Evolutionary conservation across 2,329 filamentous ascomycete species (phyloP), one percentile per base, ranked within the genome.

Genomic region (Fusarium sp.): DNA sequence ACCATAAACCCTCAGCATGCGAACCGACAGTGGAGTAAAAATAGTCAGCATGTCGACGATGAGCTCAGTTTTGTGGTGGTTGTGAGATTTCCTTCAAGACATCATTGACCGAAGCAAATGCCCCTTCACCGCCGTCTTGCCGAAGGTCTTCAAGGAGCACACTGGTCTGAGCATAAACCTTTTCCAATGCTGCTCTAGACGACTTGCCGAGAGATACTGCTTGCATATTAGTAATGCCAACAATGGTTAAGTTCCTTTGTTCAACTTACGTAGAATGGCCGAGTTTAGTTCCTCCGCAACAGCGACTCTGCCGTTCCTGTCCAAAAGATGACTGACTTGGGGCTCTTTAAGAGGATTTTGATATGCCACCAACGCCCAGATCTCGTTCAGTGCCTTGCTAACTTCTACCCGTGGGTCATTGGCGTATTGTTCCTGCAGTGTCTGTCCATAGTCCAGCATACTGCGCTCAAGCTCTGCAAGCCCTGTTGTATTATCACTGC

Each of bases 231-330:
- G 76, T 23, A 27, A 23, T 46, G 40, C 32, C 8, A n/a, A 26
- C 38, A 11, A 49, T 41, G 20, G 38, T 20, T 15, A 30, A 17
- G 20, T 42, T 53, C n/a, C 14, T 53, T 41, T 49, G 23, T 14
- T 52, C 38, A 18, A 86, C 90, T 83, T 84, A 97, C 94, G 90
- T 66, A 99, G 81, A 75, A 99, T 97, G 49, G 94, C 95, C 67
- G 93, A 93, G 81, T 98, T 98, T 61, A 99, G 85, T 80, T 97
- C 95, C 83, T 99, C 96, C 12, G 95, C 95, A 42, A 98, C 93
- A 20, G 89, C 86, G 20, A 91, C 89, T 45, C 96, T 86, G 3
- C 93, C 94, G 56, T 88, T 89, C 41, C 88, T 86, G 75, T 97
- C 93, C 62, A 99, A 84, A 65, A 98, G 83, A 77, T 93, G 91